These are phyloP conservation scores for Mrakia gelida DNA, from an alignment of 768 basidiomycete genomes.

Conservation along the genomic window DNA sequence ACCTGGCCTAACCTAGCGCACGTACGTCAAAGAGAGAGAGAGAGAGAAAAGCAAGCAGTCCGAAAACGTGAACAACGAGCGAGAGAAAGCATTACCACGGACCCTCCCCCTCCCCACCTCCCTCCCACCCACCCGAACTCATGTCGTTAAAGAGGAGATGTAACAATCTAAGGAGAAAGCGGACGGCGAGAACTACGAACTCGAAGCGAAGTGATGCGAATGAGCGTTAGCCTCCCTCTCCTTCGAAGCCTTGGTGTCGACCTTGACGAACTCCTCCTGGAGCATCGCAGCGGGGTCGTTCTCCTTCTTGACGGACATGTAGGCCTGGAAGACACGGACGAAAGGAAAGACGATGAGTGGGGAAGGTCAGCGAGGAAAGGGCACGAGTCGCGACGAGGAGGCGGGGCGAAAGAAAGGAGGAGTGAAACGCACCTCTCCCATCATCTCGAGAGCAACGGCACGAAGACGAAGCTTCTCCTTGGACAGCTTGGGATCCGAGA, in stretches of 20 bases:
- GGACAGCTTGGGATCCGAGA: conserved; percentile 40
- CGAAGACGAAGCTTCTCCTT: conserved; percentile 42
- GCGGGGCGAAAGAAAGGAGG: not conserved
- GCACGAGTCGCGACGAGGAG: not conserved
- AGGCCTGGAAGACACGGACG: conserved; percentile 37
- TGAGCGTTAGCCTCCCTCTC: conserved; percentile 36
- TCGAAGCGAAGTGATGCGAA: too few relatives aligned
- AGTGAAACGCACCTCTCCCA: conserved; percentile 42
- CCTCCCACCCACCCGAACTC: too few relatives aligned
- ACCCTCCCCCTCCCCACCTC: too few relatives aligned
- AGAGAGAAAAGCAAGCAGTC: too few relatives aligned
- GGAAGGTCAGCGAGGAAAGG: too few relatives aligned
- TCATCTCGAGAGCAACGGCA: conserved; percentile 40
- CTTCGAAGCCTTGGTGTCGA: conserved; percentile 42
- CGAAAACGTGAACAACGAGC: too few relatives aligned
- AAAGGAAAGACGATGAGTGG: not conserved
- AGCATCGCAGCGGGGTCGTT: conserved; percentile 31
- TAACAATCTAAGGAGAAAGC: too few relatives aligned
- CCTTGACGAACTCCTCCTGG: conserved; percentile 39
- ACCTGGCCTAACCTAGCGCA: too few relatives aligned
- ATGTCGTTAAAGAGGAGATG: too few relatives aligned
- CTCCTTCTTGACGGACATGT: conserved; percentile 40
- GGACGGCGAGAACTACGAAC: too few relatives aligned
- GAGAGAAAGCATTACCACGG: too few relatives aligned
- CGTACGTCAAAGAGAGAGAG: too few relatives aligned